Evolutionary conservation across 2,329 filamentous ascomycete genomes (phyloP).

Genomic region (Orbilia oligospora): DNA sequence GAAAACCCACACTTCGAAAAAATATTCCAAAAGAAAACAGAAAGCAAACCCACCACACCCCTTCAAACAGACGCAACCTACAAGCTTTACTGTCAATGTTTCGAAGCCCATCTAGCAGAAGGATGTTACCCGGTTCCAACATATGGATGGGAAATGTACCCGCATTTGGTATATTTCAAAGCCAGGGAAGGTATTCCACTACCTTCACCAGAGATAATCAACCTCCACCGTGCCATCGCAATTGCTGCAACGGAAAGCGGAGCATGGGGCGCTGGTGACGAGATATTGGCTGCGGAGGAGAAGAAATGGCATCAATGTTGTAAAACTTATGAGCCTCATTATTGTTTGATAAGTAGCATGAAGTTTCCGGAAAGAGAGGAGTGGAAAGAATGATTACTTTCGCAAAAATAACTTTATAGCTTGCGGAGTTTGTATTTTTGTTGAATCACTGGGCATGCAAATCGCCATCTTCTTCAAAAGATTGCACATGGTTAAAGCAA

Average conservation of each 20-base stretch:
- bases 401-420: too few species aligned
- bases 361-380: background rate
- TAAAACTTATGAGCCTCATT: conserved; percentile 4
- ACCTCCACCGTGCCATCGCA: conserved; percentile 34
- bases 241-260: conserved; percentile 39
- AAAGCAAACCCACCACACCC: background rate
- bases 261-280: conserved; percentile 40
- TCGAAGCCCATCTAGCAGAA: conserved; percentile 30
- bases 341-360: conserved; percentile 19
- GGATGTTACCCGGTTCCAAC: conserved; percentile 1
- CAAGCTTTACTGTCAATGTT: conserved; percentile 20
- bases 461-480: too few species aligned
- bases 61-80: background rate
- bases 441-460: too few species aligned
- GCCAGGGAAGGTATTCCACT: background rate
- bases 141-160: conserved; percentile 26
- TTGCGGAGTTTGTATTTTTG: too few species aligned
- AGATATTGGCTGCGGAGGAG: conserved; percentile 14
- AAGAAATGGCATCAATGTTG: conserved; percentile 11
- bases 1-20: background rate
- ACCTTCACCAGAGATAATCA: conserved; percentile 22
- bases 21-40: background rate
- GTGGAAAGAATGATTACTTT: background rate
- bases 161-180: conserved; percentile 9
- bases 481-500: too few species aligned